A percentile compares a stretch with the other conserved stretches of the same genome.
Conservation (phyloP, 2,329 filamentous ascomycete genomes). For the Penicillium decumbens region DNA sequence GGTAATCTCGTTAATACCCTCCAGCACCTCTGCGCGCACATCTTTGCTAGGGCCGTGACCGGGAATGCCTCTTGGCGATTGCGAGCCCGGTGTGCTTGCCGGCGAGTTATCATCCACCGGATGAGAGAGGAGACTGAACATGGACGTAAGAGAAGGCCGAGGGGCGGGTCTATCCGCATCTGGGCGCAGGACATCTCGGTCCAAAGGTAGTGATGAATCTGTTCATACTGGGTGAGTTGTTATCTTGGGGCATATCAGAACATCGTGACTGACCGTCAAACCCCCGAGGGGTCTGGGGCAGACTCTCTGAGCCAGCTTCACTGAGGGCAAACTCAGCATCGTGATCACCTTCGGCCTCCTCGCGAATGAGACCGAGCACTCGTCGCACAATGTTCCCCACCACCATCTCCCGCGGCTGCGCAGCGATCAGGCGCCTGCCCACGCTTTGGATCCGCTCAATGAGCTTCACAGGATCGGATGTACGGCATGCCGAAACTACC, state of each 20-base stretch:
- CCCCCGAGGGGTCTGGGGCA: constrained; percentile 40
- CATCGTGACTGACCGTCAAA: constrained; percentile 30
- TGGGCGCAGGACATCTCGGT: constrained; percentile 27
- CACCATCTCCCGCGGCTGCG: constrained; percentile 84
- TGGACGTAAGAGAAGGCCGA: constrained; percentile 65
- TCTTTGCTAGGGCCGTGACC: constrained; percentile 50
- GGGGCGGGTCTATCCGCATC: constrained; percentile 34
- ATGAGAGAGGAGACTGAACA: constrained; percentile 83
- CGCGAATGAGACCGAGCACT: constrained; percentile 82
- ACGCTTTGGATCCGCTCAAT: constrained; percentile 74
- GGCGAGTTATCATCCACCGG: constrained; percentile 46
- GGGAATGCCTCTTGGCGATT: constrained; percentile 33
- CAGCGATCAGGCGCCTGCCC: constrained; percentile 70
- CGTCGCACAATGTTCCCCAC: constrained; percentile 92
- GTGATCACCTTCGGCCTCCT: constrained; percentile 78
- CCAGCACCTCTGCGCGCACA: constrained; percentile 82
- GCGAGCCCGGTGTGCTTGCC: constrained; percentile 35
- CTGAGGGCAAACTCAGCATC: constrained; percentile 59
- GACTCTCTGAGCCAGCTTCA: constrained; percentile 57
- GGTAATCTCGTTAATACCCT: constrained; percentile 91
- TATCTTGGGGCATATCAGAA: neutral
- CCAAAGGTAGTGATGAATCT: constrained; percentile 30
- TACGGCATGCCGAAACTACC: constrained; percentile 77
- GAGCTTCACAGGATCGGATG: constrained; percentile 70
- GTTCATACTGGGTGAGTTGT: constrained; percentile 11